Evolutionary conservation across 495 filamentous ascomycete species (phyloP).

Genomic region (Aspergillus coremiiformis): DNA sequence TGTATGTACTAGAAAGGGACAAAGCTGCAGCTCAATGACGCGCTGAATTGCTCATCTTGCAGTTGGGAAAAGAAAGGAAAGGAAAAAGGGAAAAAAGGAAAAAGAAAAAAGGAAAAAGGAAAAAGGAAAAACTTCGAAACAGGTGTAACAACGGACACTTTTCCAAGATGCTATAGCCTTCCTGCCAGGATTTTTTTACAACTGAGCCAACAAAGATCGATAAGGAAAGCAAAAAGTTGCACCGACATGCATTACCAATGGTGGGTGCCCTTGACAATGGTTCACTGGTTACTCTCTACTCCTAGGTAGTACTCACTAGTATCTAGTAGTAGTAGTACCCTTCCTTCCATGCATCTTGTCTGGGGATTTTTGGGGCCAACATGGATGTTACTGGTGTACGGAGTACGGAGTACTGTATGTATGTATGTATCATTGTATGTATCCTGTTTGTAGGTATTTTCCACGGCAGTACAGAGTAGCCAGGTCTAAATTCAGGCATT

Average conservation of each 20-base stretch:
- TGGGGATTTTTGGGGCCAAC: not conserved
- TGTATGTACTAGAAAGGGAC: not conserved
- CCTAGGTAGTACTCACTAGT: no score
- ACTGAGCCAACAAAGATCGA: slow-evolving; percentile 6
- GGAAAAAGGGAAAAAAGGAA: not conserved
- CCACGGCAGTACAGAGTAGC: no score
- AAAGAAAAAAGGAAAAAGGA: not conserved
- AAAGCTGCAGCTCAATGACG: not conserved
- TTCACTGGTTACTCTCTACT: no score
- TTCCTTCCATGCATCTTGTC: not conserved
- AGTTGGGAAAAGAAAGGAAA: not conserved
- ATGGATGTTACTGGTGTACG: not conserved
- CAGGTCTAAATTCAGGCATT: no score
- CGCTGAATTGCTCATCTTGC: slow-evolving; percentile 4
- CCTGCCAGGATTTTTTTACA: not conserved
- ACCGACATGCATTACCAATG: slow-evolving; percentile 4
- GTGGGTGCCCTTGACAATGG: not conserved
- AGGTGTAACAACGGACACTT: slow-evolving; percentile 4
- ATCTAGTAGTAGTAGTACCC: no score
- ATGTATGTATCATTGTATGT: not conserved
- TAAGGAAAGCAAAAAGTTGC: slow-evolving; percentile 1
- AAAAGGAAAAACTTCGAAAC: slow-evolving; percentile 4
- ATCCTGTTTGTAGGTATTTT: not conserved
- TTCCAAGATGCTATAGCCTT: slow-evolving; percentile 3
- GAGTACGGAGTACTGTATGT: no score